These are phyloP conservation scores for Colletotrichum sp. DNA, from an alignment of 2,329 filamentous ascomycete species.

Conservation along the genomic window DNA sequence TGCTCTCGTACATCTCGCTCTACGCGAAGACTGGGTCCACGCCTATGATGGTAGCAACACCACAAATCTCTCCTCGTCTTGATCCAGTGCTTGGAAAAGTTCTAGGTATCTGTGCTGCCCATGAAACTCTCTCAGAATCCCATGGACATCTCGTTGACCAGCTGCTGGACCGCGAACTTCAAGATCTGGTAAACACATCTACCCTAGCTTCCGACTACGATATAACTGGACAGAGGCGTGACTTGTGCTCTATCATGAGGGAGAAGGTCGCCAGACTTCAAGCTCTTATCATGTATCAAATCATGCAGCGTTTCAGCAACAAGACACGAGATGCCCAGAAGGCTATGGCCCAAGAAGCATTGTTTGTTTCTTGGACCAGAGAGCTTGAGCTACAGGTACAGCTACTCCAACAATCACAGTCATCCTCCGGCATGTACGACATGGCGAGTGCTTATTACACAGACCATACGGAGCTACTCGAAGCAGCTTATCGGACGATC, in stretches of 20 bases:
- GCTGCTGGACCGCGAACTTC: not conserved
- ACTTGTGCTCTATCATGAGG: not conserved
- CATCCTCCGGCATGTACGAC: too few relatives aligned
- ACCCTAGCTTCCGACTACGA: not conserved
- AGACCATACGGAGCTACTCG: not conserved
- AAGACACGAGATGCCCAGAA: not conserved
- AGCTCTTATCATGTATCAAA: not conserved
- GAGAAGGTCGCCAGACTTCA: not conserved
- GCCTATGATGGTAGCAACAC: not conserved
- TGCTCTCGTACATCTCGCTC: constrained; percentile 6
- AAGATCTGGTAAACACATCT: not conserved
- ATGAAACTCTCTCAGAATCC: not conserved
- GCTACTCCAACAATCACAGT: not conserved
- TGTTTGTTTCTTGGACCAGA: not conserved
- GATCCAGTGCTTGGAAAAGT: not conserved
- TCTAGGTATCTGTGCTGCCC: not conserved
- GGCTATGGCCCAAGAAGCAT: not conserved
- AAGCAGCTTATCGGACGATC: not conserved
- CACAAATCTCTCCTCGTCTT: not conserved
- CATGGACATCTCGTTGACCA: not conserved
- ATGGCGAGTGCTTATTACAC: not conserved
- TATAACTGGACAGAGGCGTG: not conserved
- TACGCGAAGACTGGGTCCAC: not conserved
- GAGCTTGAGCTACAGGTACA: not conserved
- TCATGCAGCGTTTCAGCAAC: not conserved